Evolutionary conservation across 1,284 basidiomycete species (phyloP).

Genomic region (Quambalaria eucalypti): DNA sequence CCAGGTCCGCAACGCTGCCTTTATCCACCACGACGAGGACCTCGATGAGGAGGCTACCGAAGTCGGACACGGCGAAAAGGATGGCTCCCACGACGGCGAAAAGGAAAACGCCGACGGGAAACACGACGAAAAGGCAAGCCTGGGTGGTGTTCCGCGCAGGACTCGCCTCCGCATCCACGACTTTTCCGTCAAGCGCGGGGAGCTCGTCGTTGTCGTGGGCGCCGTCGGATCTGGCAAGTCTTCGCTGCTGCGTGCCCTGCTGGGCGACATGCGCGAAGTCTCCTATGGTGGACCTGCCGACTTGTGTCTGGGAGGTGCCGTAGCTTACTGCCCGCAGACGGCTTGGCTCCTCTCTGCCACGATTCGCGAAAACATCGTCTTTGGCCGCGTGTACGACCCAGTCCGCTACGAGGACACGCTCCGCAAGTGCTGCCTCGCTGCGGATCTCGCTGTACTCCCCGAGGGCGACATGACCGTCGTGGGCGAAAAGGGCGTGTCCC

Average conservation of each 20-base stretch:
- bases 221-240: conserved; percentile 44
- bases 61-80: background rate
- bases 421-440: conserved; percentile 36
- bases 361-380: conserved; percentile 53
- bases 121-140: background rate
- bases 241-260: conserved; percentile 36
- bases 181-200: conserved; percentile 66
- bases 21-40: conserved; percentile 6
- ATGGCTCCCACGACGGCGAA: too few species aligned
- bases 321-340: conserved; percentile 66
- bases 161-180: conserved; percentile 1
- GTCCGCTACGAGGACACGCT: conserved; percentile 50
- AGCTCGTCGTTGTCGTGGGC: conserved; percentile 59
- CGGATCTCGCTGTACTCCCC: conserved; percentile 61
- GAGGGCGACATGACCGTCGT: conserved; percentile 78
- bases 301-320: conserved; percentile 6
- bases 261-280: conserved; percentile 41
- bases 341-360: conserved; percentile 84
- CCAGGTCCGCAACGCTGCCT: conserved; percentile 1
- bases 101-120: too few species aligned
- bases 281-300: conserved; percentile 9
- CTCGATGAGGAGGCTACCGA: background rate
- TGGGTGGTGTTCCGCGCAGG: background rate
- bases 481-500: conserved; percentile 70
- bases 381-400: conserved; percentile 52